Percentiles rank a stretch among this genome's conserved stretches.
phyloP scores from a whole-genome alignment of 176 grass and related monocot species.

The Oryza meyeriana region DNA sequence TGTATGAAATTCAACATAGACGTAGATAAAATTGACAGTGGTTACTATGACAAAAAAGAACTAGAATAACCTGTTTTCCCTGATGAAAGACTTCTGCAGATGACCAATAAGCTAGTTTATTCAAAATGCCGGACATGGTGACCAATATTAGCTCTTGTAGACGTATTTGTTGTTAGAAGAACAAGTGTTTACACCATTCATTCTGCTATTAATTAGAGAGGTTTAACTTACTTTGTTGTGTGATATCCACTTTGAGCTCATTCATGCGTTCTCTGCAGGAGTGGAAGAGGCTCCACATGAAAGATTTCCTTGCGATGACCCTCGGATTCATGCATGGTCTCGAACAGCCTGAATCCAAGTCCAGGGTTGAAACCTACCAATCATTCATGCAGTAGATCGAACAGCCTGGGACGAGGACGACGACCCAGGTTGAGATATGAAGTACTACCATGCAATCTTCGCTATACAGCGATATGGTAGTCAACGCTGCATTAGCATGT shows the following conservation, averaged over 20 bases:
- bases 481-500: slow-evolving; percentile 2
- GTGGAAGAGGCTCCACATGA: slow-evolving; percentile 71
- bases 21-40: neutral
- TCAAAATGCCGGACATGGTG: neutral
- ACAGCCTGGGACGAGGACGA: slow-evolving; percentile 38
- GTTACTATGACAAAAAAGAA: neutral
- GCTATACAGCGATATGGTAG: neutral
- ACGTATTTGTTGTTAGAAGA: neutral
- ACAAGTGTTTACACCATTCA: neutral
- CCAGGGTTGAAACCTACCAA: slow-evolving; percentile 68
- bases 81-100: neutral
- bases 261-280: slow-evolving; percentile 37
- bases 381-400: slow-evolving; percentile 58
- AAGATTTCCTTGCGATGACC: slow-evolving; percentile 81
- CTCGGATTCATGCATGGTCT: slow-evolving; percentile 53
- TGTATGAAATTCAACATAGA: neutral
- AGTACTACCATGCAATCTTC: slow-evolving; percentile 3
- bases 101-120: neutral
- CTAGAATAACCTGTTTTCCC: neutral
- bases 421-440: slow-evolving; percentile 43
- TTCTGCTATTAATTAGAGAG: neutral
- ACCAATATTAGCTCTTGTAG: neutral
- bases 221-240: neutral
- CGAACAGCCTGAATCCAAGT: slow-evolving; percentile 53
- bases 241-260: neutral